phyloP scores from a whole-genome alignment of 495 filamentous ascomycete species.

The Friedmanniomyces simplex region DNA sequence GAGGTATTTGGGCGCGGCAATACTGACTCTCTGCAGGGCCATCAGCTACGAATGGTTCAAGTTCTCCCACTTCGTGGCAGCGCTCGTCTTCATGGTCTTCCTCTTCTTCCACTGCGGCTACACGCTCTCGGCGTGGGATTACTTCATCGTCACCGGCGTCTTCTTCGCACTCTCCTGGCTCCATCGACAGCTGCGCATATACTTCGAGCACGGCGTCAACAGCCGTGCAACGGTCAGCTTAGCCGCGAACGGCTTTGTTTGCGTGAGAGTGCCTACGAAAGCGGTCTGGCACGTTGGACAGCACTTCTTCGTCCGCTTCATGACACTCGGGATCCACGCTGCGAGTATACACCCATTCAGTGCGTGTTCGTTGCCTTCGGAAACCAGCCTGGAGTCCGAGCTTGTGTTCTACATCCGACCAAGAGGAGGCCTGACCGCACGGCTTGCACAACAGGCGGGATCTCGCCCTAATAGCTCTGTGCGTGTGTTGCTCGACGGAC shows the following conservation, averaged over 20 bases:
- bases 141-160: slow-evolving; percentile 40
- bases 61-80: slow-evolving; percentile 41
- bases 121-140: slow-evolving; percentile 48
- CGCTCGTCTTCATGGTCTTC: slow-evolving; percentile 43
- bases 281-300: slow-evolving; percentile 40
- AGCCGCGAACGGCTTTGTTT: slow-evolving; percentile 35
- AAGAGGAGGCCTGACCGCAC: slow-evolving; percentile 35
- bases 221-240: slow-evolving; percentile 36
- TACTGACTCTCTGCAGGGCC: too few species aligned
- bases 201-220: slow-evolving; percentile 35
- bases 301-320: slow-evolving; percentile 46
- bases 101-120: slow-evolving; percentile 52
- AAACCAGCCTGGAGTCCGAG: slow-evolving; percentile 23
- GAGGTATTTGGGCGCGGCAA: too few species aligned
- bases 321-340: slow-evolving; percentile 31
- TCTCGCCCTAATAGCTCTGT: slow-evolving; percentile 25
- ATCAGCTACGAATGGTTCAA: slow-evolving; percentile 51
- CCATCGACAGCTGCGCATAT: slow-evolving; percentile 37
- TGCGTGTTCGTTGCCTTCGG: slow-evolving; percentile 34
- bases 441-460: slow-evolving; percentile 29
- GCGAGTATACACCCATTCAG: slow-evolving; percentile 47
- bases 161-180: slow-evolving; percentile 40
- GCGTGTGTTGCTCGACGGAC: slow-evolving; percentile 39
- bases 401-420: slow-evolving; percentile 38
- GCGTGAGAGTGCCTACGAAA: slow-evolving; percentile 38